These are phyloP conservation scores for Haemoproteus tartakovskyi DNA, from an alignment of 169 alveolate genomes.

Conservation along the genomic window DNA sequence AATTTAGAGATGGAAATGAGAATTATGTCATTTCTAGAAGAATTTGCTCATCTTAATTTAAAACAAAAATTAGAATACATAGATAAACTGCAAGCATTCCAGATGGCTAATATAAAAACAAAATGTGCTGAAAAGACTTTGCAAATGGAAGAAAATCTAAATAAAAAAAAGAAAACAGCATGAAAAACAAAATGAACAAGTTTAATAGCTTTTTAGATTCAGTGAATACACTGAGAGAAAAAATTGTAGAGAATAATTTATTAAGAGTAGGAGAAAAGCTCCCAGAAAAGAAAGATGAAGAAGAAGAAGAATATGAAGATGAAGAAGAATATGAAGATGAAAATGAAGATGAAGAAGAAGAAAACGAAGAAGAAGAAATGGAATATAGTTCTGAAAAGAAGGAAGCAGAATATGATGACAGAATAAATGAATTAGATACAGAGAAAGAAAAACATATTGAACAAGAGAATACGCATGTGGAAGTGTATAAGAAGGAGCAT, in stretches of 20 bases:
- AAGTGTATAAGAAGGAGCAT: background rate
- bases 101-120: no score
- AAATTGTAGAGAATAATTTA: conserved; percentile 28
- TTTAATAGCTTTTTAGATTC: conserved; percentile 5
- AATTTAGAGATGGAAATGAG: conserved; percentile 14
- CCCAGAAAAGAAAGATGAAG: background rate
- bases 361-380: background rate
- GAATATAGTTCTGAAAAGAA: background rate
- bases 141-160: no score
- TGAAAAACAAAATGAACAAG: conserved; percentile 1
- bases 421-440: background rate
- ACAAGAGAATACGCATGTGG: no score
- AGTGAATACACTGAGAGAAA: conserved; percentile 11
- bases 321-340: background rate
- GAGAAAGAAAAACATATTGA: no score
- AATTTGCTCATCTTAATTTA: conserved; percentile 3
- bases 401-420: background rate
- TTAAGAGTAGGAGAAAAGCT: background rate
- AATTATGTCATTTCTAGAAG: conserved; percentile 7
- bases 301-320: background rate
- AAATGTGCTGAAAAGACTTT: no score
- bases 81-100: no score
- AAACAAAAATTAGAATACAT: no score
- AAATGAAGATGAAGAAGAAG: background rate
- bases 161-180: conserved; percentile 21